Evolutionary conservation across 306 rosid species (phyloP).

Genomic region (Corylus avellana): DNA sequence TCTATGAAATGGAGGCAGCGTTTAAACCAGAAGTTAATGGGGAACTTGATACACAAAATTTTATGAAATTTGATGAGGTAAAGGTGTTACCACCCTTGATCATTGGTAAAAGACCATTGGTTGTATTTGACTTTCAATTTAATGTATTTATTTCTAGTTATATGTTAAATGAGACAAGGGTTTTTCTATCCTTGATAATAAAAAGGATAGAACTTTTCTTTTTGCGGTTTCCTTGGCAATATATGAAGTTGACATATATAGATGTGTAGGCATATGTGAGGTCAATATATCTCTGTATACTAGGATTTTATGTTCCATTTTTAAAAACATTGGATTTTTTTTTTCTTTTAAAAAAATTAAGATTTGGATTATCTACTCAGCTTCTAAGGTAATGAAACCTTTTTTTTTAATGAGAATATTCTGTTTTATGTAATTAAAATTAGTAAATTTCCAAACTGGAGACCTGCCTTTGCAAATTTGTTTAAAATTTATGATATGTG

Average conservation of each 20-base stretch:
- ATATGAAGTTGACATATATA: neutral
- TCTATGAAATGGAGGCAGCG: conserved; percentile 85
- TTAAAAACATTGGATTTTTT: neutral
- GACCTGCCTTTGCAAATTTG: neutral
- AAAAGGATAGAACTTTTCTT: neutral
- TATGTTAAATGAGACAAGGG: neutral
- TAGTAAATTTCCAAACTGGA: neutral
- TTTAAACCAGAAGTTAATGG: conserved; percentile 87
- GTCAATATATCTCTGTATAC: neutral
- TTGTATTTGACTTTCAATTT: neutral
- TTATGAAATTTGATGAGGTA: conserved; percentile 91
- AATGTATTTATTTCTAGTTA: neutral
- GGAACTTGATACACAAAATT: conserved; percentile 95
- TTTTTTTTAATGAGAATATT: neutral
- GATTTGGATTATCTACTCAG: neutral
- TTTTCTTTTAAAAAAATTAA: neutral
- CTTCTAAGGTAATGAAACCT: neutral
- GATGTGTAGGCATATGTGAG: neutral
- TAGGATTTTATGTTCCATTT: neutral
- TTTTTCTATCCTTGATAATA: neutral
- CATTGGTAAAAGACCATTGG: conserved; percentile 2
- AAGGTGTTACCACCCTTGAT: conserved; percentile 19
- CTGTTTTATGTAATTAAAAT: neutral
- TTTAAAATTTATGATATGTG: neutral
- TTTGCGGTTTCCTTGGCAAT: neutral